A percentile compares a stretch with the other conserved stretches of the same genome.
Conservation (phyloP, 768 basidiomycete genomes). For the Suillus paluster region DNA sequence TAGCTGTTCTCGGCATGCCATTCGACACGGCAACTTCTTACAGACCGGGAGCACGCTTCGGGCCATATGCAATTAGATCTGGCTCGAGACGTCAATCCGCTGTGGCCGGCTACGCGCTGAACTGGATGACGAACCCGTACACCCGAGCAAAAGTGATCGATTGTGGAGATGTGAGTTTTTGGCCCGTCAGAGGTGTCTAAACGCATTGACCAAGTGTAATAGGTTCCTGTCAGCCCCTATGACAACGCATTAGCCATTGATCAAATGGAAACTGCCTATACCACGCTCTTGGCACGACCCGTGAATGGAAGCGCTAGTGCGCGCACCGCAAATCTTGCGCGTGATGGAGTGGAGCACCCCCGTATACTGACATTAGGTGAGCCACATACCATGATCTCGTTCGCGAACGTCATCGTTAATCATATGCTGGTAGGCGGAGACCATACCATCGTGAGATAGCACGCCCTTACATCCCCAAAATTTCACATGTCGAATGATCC, state of each 20-base stretch:
- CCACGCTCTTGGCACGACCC: conserved; percentile 60
- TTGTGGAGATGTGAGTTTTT: conserved; percentile 68
- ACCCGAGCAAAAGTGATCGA: conserved; percentile 64
- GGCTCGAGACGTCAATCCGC: conserved; percentile 65
- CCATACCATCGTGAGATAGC: conserved; percentile 65
- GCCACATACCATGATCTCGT: not conserved
- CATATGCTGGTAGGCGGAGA: conserved; percentile 66
- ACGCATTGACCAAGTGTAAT: not conserved
- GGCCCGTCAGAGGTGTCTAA: not conserved
- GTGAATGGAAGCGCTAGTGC: conserved; percentile 26
- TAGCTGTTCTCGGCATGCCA: conserved; percentile 75
- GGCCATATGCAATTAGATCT: conserved; percentile 76
- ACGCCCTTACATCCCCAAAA: not conserved
- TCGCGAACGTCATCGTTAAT: not conserved
- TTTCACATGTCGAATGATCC: not conserved
- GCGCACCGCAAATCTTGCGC: conserved; percentile 35
- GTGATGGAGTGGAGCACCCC: conserved; percentile 63
- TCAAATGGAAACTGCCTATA: conserved; percentile 82
- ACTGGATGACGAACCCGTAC: conserved; percentile 69
- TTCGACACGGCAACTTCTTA: conserved; percentile 65
- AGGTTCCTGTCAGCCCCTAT: conserved; percentile 76
- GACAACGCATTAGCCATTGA: conserved; percentile 79
- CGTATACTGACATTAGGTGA: conserved; percentile 59
- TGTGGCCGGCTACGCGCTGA: conserved; percentile 60
- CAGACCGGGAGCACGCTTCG: conserved; percentile 72